Base-by-base conservation (phyloP, 1,139 yeast genomes). In the Yamadazyma atlantica region DNA sequence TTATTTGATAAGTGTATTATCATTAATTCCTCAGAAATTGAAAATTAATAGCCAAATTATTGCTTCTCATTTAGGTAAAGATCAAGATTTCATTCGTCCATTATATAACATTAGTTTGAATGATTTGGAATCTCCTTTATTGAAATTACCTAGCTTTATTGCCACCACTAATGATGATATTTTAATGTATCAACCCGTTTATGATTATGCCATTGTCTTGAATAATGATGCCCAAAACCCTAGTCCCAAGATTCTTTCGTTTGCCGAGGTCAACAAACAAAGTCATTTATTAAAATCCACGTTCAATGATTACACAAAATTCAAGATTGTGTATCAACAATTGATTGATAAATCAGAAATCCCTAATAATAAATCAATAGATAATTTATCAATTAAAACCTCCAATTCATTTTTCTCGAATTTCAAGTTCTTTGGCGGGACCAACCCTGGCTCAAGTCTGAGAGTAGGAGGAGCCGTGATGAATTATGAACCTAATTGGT, bases 81-180 rank as follows among this genome's bases (percentile, higher is more conserved):
- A 45, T 13, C 44, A 40, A 18, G 45, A 42, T 17, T 57, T 49
- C 21, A 58, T 73, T 24, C 72, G 63, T 38, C 84, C 88, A 1
- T 51, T 85, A 4, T 86, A 78, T 58, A 82, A 81, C 29, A 72
- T 85, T 17, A 84, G 88, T 13, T 71, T 85, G 23, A 72, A 74
- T 37, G 92, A 85, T 52, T 64, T 77, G 36, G 53, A 46, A 21
- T 15, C 39, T 1, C 38, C 35, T 26, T 34, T 43, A n/a, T 29
- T 39, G 13, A 29, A 37, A 3, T 56, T 33, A 26, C 53, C 10
- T 37, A 52, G 34, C 34, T 54, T 4, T 45, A 55, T 23, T 30
- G 92, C 85, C 1, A 72, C 80, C 13, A 83, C 95, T 1, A 78
- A 84, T 37, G 96, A 87, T 55, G 85, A 80, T 41, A 78, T 86